Evolutionary conservation across 306 rosid species (phyloP).

Genomic region (Pyrus pyrifolia): DNA sequence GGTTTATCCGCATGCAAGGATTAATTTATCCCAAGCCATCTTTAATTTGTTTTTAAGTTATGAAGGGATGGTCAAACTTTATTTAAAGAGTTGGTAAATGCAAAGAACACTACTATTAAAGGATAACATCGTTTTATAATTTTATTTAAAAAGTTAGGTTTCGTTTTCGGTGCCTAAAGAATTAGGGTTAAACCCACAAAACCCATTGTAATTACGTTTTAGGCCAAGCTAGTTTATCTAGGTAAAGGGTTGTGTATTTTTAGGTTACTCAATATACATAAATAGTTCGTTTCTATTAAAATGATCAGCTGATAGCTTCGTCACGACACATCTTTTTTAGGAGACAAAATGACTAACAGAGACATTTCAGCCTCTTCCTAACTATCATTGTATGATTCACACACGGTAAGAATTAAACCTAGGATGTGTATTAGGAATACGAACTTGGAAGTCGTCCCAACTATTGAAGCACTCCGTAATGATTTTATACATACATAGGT

Average conservation of each 20-base stretch:
- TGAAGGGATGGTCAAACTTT: constrained; percentile 21
- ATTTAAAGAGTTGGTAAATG: constrained; percentile 7
- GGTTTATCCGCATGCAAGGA: constrained; percentile 28
- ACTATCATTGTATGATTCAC: no score
- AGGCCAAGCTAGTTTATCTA: background rate
- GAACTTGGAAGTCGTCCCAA: no score
- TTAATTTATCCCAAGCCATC: background rate
- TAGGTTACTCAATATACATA: no score
- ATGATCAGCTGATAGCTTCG: no score
- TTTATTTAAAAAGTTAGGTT: background rate
- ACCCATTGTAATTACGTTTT: background rate
- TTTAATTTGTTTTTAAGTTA: constrained; percentile 1
- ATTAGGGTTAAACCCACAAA: background rate
- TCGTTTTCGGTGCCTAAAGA: background rate
- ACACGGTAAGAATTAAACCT: no score
- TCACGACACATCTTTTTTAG: no score
- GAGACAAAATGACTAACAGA: no score
- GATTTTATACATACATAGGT: background rate
- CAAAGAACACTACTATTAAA: background rate
- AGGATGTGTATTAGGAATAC: no score
- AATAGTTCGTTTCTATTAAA: no score
- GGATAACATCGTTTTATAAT: constrained; percentile 15
- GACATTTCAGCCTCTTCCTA: no score
- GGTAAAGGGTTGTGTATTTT: background rate
- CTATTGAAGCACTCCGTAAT: no score